Base-by-base conservation (phyloP, 2,329 filamentous ascomycete species). In the Macroventuria anomochaeta region DNA sequence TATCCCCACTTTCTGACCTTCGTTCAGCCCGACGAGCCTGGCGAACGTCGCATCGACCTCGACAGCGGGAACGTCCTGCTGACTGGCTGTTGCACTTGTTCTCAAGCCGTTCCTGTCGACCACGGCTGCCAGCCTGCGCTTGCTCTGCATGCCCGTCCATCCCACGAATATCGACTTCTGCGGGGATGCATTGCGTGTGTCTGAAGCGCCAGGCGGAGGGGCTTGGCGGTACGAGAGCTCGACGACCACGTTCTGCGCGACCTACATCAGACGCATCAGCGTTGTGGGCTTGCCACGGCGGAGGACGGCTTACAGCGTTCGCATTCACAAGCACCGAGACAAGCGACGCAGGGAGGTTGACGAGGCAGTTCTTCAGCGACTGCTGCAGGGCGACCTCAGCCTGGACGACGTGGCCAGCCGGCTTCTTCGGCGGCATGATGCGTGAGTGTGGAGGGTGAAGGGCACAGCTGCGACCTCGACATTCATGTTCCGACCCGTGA, bases 71-170 rank as follows among this genome's bases (percentile, higher is more conserved):
- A 89, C 76, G 59, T 96, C 92, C 70, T 92, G 89, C 57, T 95
- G 90, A 67, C 87, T 83, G 11, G 76, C 75, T 17, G 80, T 78
- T n/a, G 77, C 73, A n/a, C 79, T 81, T 25, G 81, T 81, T 57
- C 86, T 80, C 63, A 92, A 83, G 0, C 90, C 89, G 69, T 95
- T 89, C 62, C 88, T 86, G 51, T 85, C 83, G 23, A 95, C 85
- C 23, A 93, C 82, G 0, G 90, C 85, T 11, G 87, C 85, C 63
- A 89, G 79, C 73, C 87, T 89, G 69, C 90, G 86, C 81, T 93
- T 96, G 80, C 93, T 97, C 61, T 92, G 89, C 91, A 99, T 96
- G 65, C 95, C 95, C 10, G 95, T 97, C 95, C 95, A 99, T 73
- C 95, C 95, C 55, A 96, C 82, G 72, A 89, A 99, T 65, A 96